Conservation (phyloP, 176 grass and related monocot species). For the Ampelocalamus luodianensis region DNA sequence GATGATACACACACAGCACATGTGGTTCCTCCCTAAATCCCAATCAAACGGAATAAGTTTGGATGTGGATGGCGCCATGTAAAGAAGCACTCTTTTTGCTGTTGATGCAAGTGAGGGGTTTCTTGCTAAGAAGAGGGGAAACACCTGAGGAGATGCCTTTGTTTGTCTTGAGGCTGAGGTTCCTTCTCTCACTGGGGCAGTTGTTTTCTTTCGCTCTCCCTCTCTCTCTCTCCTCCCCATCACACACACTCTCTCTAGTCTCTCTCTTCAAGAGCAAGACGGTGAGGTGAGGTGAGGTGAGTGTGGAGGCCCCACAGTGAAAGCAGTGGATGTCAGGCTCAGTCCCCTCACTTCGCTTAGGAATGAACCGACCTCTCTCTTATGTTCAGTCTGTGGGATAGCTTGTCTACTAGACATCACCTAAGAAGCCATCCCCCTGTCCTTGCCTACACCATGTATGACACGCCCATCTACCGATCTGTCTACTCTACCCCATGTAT, state of each 20-base stretch:
- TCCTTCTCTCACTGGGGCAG: background rate
- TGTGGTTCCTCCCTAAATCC: slow-evolving; percentile 14
- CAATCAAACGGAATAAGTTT: slow-evolving; percentile 21
- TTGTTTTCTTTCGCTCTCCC: background rate
- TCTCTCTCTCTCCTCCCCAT: background rate
- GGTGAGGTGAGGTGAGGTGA: slow-evolving; percentile 8
- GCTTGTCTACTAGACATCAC: slow-evolving; percentile 32
- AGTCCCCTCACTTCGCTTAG: background rate
- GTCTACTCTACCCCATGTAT: background rate
- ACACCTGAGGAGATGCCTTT: slow-evolving; percentile 37
- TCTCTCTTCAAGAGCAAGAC: slow-evolving; percentile 21
- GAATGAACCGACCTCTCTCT: slow-evolving; percentile 11
- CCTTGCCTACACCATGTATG: background rate
- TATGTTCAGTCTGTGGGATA: slow-evolving; percentile 23
- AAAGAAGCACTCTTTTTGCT: slow-evolving; percentile 5
- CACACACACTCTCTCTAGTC: background rate
- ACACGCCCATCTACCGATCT: background rate
- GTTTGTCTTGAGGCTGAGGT: slow-evolving; percentile 1
- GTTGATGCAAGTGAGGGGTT: background rate
- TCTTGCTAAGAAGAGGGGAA: slow-evolving; percentile 16
- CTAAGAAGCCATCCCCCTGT: background rate
- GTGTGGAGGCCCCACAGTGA: slow-evolving; percentile 30
- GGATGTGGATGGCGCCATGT: slow-evolving; percentile 32
- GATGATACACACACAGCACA: background rate
- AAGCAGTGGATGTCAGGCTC: slow-evolving; percentile 41